phyloP scores from a whole-genome alignment of 140 eudicot genomes.

The Senecio squalidus region DNA sequence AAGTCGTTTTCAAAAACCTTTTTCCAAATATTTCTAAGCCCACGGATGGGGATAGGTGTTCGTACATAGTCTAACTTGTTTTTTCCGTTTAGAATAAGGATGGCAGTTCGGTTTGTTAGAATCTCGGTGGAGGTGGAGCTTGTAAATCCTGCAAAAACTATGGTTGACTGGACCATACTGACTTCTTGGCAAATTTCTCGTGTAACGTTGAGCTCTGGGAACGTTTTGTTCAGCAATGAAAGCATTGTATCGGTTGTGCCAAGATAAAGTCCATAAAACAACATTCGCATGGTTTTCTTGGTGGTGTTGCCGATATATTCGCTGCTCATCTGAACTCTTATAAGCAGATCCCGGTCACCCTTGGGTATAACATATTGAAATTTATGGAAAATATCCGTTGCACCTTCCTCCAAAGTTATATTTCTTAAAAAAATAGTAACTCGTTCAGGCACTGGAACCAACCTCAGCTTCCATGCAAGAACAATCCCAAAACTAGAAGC shows the following conservation, averaged over 20 bases:
- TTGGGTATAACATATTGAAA: constrained; percentile 11
- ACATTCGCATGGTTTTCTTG: background rate
- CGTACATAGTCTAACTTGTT: background rate
- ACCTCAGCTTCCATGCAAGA: constrained; percentile 19
- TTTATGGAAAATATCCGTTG: constrained; percentile 6
- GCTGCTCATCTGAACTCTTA: background rate
- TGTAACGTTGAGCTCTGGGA: too few species aligned
- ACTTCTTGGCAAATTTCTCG: too few species aligned
- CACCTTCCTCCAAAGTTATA: constrained; percentile 15
- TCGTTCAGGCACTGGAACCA: constrained; percentile 12
- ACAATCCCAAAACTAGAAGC: constrained; percentile 23
- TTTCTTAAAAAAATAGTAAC: background rate
- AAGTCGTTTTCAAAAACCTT: background rate
- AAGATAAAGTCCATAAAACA: too few species aligned
- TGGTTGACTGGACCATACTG: constrained; percentile 3
- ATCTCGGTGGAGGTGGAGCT: background rate
- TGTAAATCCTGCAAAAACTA: background rate
- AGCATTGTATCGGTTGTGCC: constrained; percentile 7
- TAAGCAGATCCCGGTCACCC: background rate
- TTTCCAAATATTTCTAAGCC: constrained; percentile 2
- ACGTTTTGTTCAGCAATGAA: too few species aligned
- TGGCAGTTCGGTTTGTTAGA: background rate
- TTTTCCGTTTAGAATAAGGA: too few species aligned
- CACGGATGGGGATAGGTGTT: too few species aligned
- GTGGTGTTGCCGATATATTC: background rate